These are phyloP conservation scores for Colletotrichum acutatum DNA, from an alignment of 2,329 filamentous ascomycete species.

Conservation along the genomic window DNA sequence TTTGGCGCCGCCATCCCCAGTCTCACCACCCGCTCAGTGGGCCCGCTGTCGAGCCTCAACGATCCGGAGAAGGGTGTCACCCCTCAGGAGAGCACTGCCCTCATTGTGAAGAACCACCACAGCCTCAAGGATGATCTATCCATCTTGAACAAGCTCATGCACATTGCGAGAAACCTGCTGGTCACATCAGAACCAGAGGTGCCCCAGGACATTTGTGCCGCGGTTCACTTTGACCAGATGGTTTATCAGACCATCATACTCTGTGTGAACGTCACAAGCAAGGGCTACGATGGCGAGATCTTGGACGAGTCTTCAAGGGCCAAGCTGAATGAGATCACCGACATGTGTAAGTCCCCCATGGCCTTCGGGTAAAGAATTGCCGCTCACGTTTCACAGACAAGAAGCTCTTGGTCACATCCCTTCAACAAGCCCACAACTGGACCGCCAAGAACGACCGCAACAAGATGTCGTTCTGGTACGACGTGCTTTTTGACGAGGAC, in stretches of 20 bases:
- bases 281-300: constrained; percentile 73
- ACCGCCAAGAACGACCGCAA: constrained; percentile 75
- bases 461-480: constrained; percentile 77
- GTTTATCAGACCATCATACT: constrained; percentile 74
- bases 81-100: constrained; percentile 70
- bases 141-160: constrained; percentile 74
- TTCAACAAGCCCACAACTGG: constrained; percentile 77
- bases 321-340: constrained; percentile 71
- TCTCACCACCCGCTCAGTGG: constrained; percentile 69
- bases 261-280: constrained; percentile 74
- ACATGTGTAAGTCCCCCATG: constrained; percentile 63
- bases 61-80: constrained; percentile 67
- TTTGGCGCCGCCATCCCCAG: constrained; percentile 71
- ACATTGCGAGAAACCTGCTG: constrained; percentile 72
- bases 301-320: constrained; percentile 66
- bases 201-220: constrained; percentile 73
- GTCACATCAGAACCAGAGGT: constrained; percentile 73
- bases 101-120: constrained; percentile 72
- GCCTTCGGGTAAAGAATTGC: not conserved
- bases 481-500: constrained; percentile 71
- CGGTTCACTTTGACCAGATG: constrained; percentile 73
- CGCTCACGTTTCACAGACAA: constrained; percentile 60
- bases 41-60: constrained; percentile 63
- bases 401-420: constrained; percentile 71
- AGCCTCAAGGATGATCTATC: constrained; percentile 71